Conservation (phyloP, 305 asterid genomes). For the Fraxinus xanthoxyloides region DNA sequence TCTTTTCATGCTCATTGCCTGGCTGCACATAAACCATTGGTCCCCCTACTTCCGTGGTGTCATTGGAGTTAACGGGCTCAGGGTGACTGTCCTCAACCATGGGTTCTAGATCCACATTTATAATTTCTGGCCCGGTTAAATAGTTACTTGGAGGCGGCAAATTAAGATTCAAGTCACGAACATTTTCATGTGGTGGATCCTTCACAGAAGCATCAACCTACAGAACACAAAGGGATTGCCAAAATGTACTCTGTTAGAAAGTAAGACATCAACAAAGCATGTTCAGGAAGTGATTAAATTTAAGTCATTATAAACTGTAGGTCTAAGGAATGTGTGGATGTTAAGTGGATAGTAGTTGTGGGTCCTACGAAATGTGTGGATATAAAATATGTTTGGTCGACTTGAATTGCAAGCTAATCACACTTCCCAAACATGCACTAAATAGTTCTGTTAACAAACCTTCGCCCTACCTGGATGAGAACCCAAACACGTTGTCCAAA, state of each 20-base stretch:
- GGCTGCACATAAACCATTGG: slow-evolving; percentile 28
- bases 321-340: not conserved
- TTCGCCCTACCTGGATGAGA: slow-evolving; percentile 60
- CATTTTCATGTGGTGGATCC: slow-evolving; percentile 32
- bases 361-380: not conserved
- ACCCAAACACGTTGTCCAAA: slow-evolving; percentile 99
- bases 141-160: slow-evolving; percentile 50
- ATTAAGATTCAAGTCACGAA: slow-evolving; percentile 67
- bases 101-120: slow-evolving; percentile 34
- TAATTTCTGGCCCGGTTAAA: slow-evolving; percentile 25
- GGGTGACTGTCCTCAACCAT: slow-evolving; percentile 28
- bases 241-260: not conserved
- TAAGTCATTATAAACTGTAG: not conserved
- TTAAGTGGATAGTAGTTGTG: not conserved
- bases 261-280: not conserved
- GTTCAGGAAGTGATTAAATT: not conserved
- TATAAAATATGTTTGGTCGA: not conserved
- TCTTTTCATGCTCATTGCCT: slow-evolving; percentile 54
- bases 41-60: slow-evolving; percentile 28
- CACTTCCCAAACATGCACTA: not conserved
- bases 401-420: not conserved
- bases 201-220: slow-evolving; percentile 59
- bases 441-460: not conserved
- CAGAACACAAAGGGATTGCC: not conserved
- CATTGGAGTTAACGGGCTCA: slow-evolving; percentile 26